Evolutionary conservation across 225 moss, liverwort and hornwort genomes (phyloP).

Genomic region (Lunularia cruciata): DNA sequence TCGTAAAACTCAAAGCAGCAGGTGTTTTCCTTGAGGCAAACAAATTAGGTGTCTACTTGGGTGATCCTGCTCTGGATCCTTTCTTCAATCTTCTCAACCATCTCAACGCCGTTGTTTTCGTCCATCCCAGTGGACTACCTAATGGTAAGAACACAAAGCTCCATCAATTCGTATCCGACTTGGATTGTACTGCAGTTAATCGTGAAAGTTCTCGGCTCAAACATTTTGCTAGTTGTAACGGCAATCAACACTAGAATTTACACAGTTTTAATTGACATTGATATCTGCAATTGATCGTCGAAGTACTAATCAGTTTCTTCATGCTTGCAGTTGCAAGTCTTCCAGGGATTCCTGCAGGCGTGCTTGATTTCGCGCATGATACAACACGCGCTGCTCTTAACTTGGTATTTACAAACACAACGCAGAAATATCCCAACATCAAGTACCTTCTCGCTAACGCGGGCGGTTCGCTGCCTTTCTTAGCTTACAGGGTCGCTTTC

Average conservation of each 20-base stretch:
- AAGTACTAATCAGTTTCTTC: not conserved
- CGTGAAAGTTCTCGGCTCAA: too few species aligned
- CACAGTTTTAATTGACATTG: too few species aligned
- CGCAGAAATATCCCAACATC: slow-evolving; percentile 11
- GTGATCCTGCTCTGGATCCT: slow-evolving; percentile 14
- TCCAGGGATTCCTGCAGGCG: not conserved
- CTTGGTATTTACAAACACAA: slow-evolving; percentile 8
- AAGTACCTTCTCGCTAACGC: not conserved
- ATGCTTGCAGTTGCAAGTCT: not conserved
- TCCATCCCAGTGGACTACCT: not conserved
- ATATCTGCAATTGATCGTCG: too few species aligned
- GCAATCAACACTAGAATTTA: not conserved
- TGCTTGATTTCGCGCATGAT: slow-evolving; percentile 11
- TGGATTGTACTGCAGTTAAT: too few species aligned
- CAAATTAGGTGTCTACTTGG: slow-evolving; percentile 4
- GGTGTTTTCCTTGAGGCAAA: slow-evolving; percentile 8
- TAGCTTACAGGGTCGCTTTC: not conserved
- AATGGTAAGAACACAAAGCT: not conserved
- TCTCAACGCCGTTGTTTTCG: not conserved
- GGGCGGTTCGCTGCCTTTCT: slow-evolving; percentile 1
- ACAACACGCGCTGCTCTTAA: slow-evolving; percentile 6
- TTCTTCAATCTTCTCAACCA: slow-evolving; percentile 3
- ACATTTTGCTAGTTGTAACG: too few species aligned
- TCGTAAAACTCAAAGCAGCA: not conserved
- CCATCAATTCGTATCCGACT: too few species aligned